Percentiles rank a stretch among this genome's conserved stretches.
Conservation (phyloP, 2,329 filamentous ascomycete species). For the Cryphonectria parasitica region DNA sequence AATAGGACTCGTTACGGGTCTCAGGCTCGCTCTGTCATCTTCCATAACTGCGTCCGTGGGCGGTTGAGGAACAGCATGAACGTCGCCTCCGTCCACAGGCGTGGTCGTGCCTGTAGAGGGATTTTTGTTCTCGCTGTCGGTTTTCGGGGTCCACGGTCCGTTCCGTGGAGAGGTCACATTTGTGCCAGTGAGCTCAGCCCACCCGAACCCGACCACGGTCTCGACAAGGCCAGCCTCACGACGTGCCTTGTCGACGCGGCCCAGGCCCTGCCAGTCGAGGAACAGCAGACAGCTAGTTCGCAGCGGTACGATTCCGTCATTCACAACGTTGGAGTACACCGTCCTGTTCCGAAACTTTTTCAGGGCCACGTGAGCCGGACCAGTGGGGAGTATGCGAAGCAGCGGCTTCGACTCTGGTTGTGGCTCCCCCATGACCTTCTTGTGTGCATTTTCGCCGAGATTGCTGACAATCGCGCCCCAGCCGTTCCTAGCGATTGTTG, state of each 20-base stretch:
- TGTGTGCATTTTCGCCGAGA: constrained; percentile 69
- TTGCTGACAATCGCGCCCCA: constrained; percentile 89
- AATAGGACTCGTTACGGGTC: constrained; percentile 46
- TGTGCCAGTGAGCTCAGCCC: constrained; percentile 85
- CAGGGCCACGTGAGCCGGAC: constrained; percentile 84
- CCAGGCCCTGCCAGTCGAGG: constrained; percentile 92
- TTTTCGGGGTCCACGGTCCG: constrained; percentile 47
- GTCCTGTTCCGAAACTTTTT: constrained; percentile 90
- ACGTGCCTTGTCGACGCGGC: constrained; percentile 90
- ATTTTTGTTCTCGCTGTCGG: constrained; percentile 33
- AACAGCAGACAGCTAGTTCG: constrained; percentile 96
- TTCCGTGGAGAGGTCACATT: constrained; percentile 56
- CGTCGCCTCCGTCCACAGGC: constrained; percentile 41
- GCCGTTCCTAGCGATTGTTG: constrained; percentile 80
- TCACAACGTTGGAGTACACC: constrained; percentile 95
- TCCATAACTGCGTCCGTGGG: constrained; percentile 66
- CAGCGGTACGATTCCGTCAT: constrained; percentile 94
- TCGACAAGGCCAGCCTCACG: constrained; percentile 91
- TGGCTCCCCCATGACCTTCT: constrained; percentile 59
- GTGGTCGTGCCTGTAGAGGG: constrained; percentile 39
- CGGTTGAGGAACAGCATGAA: constrained; percentile 71
- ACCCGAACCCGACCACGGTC: constrained; percentile 90
- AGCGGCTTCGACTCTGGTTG: constrained; percentile 87
- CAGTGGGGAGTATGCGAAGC: constrained; percentile 85
- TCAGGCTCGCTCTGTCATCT: constrained; percentile 65